Conservation (phyloP, 306 rosid genomes). For the Medicago arabica region DNA sequence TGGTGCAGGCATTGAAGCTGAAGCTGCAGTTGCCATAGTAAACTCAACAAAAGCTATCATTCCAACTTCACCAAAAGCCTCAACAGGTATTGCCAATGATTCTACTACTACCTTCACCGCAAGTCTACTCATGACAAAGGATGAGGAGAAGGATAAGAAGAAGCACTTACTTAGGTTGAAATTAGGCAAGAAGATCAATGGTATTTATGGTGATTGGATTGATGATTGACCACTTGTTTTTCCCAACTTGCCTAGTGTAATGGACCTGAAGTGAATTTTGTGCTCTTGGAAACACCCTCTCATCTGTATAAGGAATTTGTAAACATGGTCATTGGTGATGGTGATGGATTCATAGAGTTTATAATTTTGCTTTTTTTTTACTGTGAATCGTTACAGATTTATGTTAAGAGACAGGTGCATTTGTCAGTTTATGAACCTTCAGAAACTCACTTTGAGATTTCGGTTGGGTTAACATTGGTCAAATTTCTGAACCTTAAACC, state of each 20-base stretch:
- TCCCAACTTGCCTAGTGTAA: conserved; percentile 50
- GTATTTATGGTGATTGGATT: conserved; percentile 91
- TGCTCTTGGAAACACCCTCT: conserved; percentile 25
- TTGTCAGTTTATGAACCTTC: conserved; percentile 9
- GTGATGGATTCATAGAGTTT: conserved; percentile 48
- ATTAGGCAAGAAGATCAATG: conserved; percentile 63
- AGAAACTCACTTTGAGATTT: conserved; percentile 13
- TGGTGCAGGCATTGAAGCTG: conserved; percentile 61
- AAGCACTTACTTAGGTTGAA: conserved; percentile 70
- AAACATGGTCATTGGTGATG: conserved; percentile 44
- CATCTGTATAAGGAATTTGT: conserved; percentile 13
- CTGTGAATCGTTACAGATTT: conserved; percentile 21
- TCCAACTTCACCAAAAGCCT: conserved; percentile 39
- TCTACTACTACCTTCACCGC: conserved; percentile 44
- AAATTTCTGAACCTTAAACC: conserved; percentile 36
- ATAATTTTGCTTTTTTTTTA: not conserved
- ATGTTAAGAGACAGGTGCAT: conserved; percentile 18
- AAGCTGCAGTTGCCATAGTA: conserved; percentile 43
- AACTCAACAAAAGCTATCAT: conserved; percentile 33
- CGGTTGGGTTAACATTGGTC: conserved; percentile 34
- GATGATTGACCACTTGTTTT: conserved; percentile 66
- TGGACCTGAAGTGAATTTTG: conserved; percentile 51
- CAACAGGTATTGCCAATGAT: conserved; percentile 48
- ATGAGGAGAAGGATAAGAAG: conserved; percentile 61
- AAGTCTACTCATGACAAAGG: conserved; percentile 43